These are phyloP conservation scores for Imleria badia DNA, from an alignment of 768 basidiomycete genomes.

Conservation along the genomic window DNA sequence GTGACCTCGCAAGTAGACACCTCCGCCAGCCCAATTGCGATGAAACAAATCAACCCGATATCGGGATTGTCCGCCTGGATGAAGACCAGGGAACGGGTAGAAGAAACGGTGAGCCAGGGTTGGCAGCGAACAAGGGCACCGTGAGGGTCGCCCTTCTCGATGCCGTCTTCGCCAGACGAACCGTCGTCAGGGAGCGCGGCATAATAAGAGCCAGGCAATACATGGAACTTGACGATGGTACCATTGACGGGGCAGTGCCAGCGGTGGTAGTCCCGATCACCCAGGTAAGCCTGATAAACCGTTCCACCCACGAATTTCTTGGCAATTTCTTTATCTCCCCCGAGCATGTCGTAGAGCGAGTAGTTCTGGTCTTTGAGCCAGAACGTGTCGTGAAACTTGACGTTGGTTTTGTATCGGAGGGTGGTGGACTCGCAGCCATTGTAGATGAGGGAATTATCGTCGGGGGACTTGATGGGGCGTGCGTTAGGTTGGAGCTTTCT, in stretches of 20 bases:
- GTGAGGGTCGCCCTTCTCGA: conserved; percentile 7
- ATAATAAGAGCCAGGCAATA: conserved; percentile 26
- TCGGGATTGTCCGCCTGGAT: conserved; percentile 48
- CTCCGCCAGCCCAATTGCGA: conserved; percentile 61
- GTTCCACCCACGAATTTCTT: conserved; percentile 47
- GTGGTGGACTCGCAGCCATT: conserved; percentile 54
- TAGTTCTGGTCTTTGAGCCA: conserved; percentile 62
- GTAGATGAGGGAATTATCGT: not conserved
- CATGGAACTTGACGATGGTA: conserved; percentile 19
- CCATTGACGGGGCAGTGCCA: conserved; percentile 55
- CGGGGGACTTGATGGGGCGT: not conserved
- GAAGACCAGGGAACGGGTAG: conserved; percentile 52
- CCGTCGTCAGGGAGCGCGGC: conserved; percentile 10
- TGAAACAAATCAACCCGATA: conserved; percentile 55
- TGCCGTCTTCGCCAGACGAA: not conserved
- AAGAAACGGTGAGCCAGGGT: conserved; percentile 42
- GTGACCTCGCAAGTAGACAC: no score
- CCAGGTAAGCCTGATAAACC: conserved; percentile 57
- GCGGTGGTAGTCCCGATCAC: conserved; percentile 53
- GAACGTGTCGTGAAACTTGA: conserved; percentile 45
- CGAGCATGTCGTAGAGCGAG: conserved; percentile 56
- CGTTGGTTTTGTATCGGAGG: conserved; percentile 34
- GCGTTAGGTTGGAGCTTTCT: not conserved
- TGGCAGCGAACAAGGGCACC: conserved; percentile 30
- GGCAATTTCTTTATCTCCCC: conserved; percentile 23